phyloP scores from a whole-genome alignment of 768 basidiomycete genomes.

The Collybiopsis confluens region DNA sequence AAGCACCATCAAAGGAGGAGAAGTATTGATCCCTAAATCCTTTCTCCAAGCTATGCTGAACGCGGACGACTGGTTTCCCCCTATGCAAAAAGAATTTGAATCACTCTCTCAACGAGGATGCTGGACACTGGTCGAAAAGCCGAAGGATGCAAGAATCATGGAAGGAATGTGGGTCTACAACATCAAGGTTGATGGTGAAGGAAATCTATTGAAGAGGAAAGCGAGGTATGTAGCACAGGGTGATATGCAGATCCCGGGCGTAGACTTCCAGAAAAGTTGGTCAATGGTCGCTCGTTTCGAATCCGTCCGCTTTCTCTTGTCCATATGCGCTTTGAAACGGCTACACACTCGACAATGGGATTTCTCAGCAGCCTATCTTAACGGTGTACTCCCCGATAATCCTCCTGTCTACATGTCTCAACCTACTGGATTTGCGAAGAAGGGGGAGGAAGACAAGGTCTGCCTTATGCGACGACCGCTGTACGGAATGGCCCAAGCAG shows the following conservation, averaged over 20 bases:
- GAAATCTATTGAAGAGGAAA: conserved; percentile 22
- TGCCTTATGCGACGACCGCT: background rate
- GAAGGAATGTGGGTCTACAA: conserved; percentile 20
- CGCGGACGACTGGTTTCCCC: background rate
- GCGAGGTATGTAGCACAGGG: conserved; percentile 20
- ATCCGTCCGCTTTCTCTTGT: conserved; percentile 12
- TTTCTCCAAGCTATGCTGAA: background rate
- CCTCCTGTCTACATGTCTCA: conserved; percentile 16
- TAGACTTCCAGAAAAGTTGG: conserved; percentile 17
- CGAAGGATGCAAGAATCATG: background rate
- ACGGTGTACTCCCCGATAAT: conserved; percentile 12
- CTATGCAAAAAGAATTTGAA: background rate
- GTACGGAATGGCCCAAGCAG: conserved; percentile 1
- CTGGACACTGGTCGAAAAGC: background rate
- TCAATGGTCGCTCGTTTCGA: conserved; percentile 9
- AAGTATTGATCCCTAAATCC: background rate
- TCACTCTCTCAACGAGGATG: background rate
- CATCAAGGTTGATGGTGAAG: conserved; percentile 21
- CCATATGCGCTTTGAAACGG: background rate
- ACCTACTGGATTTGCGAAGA: conserved; percentile 13
- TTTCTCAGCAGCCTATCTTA: too few relatives aligned
- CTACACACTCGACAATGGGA: conserved; percentile 8
- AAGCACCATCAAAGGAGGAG: background rate
- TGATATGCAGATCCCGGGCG: conserved; percentile 23
- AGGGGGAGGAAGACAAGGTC: conserved; percentile 6